Conservation (phyloP, 2,329 filamentous ascomycete genomes). For the Apiospora marii region DNA sequence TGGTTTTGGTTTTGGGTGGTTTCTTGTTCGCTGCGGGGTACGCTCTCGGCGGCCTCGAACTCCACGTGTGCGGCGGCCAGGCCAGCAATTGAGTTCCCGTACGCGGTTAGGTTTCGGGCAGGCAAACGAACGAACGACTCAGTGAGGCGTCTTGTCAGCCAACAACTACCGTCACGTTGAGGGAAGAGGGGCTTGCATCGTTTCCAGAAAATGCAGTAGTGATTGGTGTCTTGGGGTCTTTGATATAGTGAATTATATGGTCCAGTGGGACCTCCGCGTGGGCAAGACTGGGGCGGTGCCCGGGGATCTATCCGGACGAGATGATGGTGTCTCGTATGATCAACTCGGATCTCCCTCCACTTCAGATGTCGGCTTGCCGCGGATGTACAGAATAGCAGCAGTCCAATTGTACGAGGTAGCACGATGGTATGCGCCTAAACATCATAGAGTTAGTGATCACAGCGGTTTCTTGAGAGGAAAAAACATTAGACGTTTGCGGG, state of each 20-base stretch:
- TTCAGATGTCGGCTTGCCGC: constrained; percentile 12
- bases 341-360: neutral
- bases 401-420: neutral
- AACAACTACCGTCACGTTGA: neutral
- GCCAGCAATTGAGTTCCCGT: neutral
- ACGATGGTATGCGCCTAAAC: neutral
- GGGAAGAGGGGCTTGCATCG: neutral
- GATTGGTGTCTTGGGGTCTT: neutral
- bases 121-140: neutral
- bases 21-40: constrained; percentile 16
- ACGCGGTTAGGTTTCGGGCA: neutral
- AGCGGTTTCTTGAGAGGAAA: neutral
- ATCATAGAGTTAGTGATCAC: constrained; percentile 10
- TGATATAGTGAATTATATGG: neutral
- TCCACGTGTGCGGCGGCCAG: neutral
- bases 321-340: constrained; percentile 5
- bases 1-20: constrained; percentile 10
- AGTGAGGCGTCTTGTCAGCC: neutral
- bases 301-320: neutral
- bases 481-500: constrained; percentile 11
- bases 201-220: too few species aligned
- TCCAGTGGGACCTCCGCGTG: neutral
- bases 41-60: neutral
- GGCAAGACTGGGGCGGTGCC: neutral
- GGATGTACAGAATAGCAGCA: neutral